phyloP scores from a whole-genome alignment of 1,284 basidiomycete genomes.

The Apiotrichum gracile region DNA sequence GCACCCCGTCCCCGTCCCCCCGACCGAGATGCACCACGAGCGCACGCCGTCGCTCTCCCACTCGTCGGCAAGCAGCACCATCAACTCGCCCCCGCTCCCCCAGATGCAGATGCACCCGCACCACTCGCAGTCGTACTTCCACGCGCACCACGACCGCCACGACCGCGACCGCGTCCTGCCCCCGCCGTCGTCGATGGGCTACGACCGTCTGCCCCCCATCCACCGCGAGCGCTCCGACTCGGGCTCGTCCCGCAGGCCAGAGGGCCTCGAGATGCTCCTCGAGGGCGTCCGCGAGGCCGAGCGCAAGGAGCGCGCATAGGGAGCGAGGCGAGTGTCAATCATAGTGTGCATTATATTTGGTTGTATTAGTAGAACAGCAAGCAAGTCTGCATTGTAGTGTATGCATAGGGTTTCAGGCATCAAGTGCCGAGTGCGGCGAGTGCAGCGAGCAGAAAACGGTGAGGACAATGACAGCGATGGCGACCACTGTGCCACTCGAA shows the following conservation, averaged over 20 bases:
- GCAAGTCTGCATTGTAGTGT: background rate
- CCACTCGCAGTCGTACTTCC: background rate
- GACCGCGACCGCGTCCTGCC: constrained; percentile 7
- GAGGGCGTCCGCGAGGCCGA: constrained; percentile 21
- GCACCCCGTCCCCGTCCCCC: background rate
- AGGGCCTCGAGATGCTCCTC: constrained; percentile 21
- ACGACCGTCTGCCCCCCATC: constrained; percentile 1
- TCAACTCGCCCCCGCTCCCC: constrained; percentile 1
- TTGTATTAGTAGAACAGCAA: background rate
- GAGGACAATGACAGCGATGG: no score
- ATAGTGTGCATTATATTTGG: background rate
- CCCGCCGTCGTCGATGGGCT: constrained; percentile 7
- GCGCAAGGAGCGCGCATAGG: constrained; percentile 16
- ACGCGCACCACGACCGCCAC: background rate
- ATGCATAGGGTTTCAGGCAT: background rate
- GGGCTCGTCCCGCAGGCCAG: background rate
- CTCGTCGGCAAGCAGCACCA: background rate
- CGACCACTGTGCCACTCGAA: no score
- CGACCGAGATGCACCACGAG: constrained; percentile 2
- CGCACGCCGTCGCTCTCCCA: constrained; percentile 11
- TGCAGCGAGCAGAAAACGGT: background rate
- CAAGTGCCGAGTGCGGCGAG: background rate
- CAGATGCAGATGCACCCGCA: background rate
- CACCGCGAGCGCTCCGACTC: constrained; percentile 5
- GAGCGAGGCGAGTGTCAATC: background rate